phyloP scores from a whole-genome alignment of 768 basidiomycete genomes.

The Termitomyces bulborhizus region DNA sequence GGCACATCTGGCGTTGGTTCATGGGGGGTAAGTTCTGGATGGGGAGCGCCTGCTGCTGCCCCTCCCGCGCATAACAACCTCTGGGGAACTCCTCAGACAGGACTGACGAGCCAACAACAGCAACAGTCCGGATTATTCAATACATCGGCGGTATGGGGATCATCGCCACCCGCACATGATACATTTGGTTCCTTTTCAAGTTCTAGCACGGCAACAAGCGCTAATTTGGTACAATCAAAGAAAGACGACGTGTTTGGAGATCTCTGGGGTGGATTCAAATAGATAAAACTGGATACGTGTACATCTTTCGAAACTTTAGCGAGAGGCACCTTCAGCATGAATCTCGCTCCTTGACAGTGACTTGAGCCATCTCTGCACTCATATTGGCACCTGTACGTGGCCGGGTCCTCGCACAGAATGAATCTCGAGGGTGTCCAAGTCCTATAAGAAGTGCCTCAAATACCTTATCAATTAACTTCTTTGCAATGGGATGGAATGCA shows the following conservation, averaged over 20 bases:
- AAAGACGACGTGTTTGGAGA: slow-evolving; percentile 81
- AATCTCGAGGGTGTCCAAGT: background rate
- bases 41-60: slow-evolving; percentile 34
- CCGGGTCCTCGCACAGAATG: background rate
- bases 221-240: slow-evolving; percentile 28
- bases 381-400: background rate
- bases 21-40: slow-evolving; percentile 68
- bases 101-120: slow-evolving; percentile 16
- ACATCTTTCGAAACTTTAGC: background rate
- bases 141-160: slow-evolving; percentile 60
- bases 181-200: slow-evolving; percentile 25
- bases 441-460: background rate
- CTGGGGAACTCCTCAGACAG: slow-evolving; percentile 28
- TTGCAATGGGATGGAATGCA: slow-evolving; percentile 73
- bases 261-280: slow-evolving; percentile 83
- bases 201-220: slow-evolving; percentile 15
- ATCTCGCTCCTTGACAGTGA: background rate
- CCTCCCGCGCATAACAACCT: slow-evolving; percentile 32
- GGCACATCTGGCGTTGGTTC: slow-evolving; percentile 46
- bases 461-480: slow-evolving; percentile 73
- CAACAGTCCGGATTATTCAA: slow-evolving; percentile 32
- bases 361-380: background rate
- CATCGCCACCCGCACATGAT: slow-evolving; percentile 25
- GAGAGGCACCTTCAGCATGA: background rate
- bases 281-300: background rate